Evolutionary conservation across 2,329 filamentous ascomycete genomes (phyloP), one percentile per base, ranked within the genome.

Genomic region (Venturia aucupariae): DNA sequence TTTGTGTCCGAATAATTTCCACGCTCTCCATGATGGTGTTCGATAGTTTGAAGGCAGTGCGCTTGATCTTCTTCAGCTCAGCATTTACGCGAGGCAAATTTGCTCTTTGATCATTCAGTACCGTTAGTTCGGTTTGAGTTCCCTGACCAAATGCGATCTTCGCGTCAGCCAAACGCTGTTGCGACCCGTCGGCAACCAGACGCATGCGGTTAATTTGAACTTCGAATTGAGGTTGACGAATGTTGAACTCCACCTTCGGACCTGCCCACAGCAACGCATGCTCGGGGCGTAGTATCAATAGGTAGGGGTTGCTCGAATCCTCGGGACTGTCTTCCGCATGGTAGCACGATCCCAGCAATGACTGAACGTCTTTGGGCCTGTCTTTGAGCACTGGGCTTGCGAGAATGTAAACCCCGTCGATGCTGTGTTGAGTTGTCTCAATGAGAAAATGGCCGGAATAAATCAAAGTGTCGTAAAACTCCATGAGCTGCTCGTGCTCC

Each of bases 1-100:
- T 92, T 75, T 99, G 93, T 69, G 86, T 87, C 68, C 92, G 85
- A 68, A 99, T 94, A 67, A 90, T 91, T 73, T 96, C 91, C 55
- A 99, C 94, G 73, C 92, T 97, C 75, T 97, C 93, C 91, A 99
- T 97, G 76, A 99, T 97, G 7, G 92, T 91, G 76, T 97, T 97
- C 62, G 92, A 96, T 54, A 99, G 82, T 75, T 96, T 96, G 80
- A 95, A 97, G 3, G 93, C 91, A 2, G 95, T 95, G 74, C 92
- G 92, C 71, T 95, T 92, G 70, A 97, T 96, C 74, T 96, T 95
- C 70, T 91, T 93, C 68, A 99, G 79, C 73, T 95, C 90, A 61
- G 87, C 80, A 72, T 97, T 95, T 69, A 99, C 94, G 69, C 95
- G 90, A 67, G 90, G 89, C 46, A 99, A 82, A 72, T 97, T 97